Evolutionary conservation across 148 eudicot genomes (phyloP), one percentile per base, ranked within the genome.

Genomic region (Rhododendron griersonianum): DNA sequence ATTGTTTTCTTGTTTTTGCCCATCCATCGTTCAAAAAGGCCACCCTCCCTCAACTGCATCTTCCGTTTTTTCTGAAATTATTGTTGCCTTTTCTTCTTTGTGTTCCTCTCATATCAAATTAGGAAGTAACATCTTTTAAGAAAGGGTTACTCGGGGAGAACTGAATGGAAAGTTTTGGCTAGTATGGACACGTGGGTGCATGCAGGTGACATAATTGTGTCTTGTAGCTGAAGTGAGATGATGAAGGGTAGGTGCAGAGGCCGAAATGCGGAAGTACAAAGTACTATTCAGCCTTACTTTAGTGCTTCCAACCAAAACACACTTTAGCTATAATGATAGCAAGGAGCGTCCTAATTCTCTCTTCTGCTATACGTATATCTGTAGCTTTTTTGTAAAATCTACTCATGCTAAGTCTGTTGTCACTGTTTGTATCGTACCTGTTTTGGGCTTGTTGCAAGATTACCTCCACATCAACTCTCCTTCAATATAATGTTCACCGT

Each of bases 31-130:
- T 69, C 65, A 15, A 28, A 83, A 63, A 63, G 16, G 35, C 33
- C 73, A 28, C 37, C 75, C 75, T 69, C 28, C 67, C 11, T 23
- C 10, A 74, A 84, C 23, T 73, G 11, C 41, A 55, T 51, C 11
- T 35, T 45, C 4, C 48, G 77, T 65, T 82, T n/a, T 41, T 83
- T 81, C n/a, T 59, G 51, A 35, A 82, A 82, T 61, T 11, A 81
- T 21, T 30, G 35, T 71, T 71, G 45, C 79, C 65, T 30, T 76
- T 67, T 69, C 61, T 69, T 44, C 41, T 69, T 55, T 57, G 25
- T 71, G 47, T 73, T 63, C 33, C 75, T 4, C 63, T 21, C 19
- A 39, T 33, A 65, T 41, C 71, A 37, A 55, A 57, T 9, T 47
- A 59, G 9, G 65, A 28, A 30, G 35, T 51, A 15, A 80, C 21